A percentile compares a stretch with the other conserved stretches of the same genome.
phyloP scores from a whole-genome alignment of 768 basidiomycete species.

The Boletellus ananas region DNA sequence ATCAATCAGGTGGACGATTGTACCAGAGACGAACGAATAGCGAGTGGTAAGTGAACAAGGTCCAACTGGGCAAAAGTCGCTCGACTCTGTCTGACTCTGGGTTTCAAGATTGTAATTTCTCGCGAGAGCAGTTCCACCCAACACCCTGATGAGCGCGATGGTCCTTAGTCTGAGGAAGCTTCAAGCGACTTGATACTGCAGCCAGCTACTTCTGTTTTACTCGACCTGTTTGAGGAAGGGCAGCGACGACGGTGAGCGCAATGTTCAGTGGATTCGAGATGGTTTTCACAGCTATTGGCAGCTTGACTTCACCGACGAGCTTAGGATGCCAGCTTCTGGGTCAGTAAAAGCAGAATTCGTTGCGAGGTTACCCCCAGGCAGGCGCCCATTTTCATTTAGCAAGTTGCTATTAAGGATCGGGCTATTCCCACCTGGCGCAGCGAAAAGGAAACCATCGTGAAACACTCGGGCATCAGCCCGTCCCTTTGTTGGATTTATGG shows the following conservation, averaged over 20 bases:
- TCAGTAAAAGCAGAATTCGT: constrained; percentile 1
- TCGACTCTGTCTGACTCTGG: not conserved
- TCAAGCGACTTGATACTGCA: too few relatives aligned
- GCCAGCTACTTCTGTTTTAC: too few relatives aligned
- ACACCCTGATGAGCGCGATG: too few relatives aligned
- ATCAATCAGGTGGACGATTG: too few relatives aligned
- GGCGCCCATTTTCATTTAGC: constrained; percentile 17
- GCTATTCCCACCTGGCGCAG: constrained; percentile 21
- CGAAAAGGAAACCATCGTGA: not conserved
- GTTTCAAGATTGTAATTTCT: not conserved
- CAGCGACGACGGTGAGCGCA: too few relatives aligned
- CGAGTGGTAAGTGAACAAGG: not conserved
- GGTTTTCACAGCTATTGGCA: not conserved
- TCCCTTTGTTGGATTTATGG: constrained; percentile 4
- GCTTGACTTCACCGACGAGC: not conserved
- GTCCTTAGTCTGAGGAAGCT: not conserved
- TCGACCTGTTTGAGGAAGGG: too few relatives aligned
- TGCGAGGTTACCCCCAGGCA: not conserved
- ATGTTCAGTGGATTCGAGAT: not conserved
- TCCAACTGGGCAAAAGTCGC: not conserved
- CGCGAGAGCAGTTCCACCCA: too few relatives aligned
- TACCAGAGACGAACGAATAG: too few relatives aligned
- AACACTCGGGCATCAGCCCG: constrained; percentile 1
- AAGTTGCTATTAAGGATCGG: constrained; percentile 14
- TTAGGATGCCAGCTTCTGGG: not conserved